Evolutionary conservation across 805 yeast genomes (phyloP).

Genomic region (Cyberlindnera subsufficiens): DNA sequence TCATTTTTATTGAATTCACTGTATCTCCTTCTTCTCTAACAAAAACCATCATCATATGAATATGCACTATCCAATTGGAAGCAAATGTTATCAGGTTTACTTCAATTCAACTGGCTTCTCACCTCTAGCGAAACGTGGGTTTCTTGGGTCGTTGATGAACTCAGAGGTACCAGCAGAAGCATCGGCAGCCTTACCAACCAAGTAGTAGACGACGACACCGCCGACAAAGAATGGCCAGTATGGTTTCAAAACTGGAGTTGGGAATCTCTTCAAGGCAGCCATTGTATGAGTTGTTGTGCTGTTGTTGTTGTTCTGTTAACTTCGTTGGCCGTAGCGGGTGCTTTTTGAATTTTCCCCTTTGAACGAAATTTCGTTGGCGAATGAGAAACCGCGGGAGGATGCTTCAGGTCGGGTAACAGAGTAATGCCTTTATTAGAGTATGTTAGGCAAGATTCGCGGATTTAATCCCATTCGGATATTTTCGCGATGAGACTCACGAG

Average conservation of each 20-base stretch:
- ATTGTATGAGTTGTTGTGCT: conserved; percentile 8
- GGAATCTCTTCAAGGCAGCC: conserved; percentile 35
- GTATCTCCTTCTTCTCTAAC: too few relatives aligned
- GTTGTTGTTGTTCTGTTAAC: not conserved
- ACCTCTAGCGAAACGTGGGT: conserved; percentile 76
- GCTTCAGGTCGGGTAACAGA: not conserved
- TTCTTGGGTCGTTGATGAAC: conserved; percentile 92
- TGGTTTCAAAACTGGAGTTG: conserved; percentile 48
- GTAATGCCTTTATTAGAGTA: not conserved
- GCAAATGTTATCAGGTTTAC: not conserved
- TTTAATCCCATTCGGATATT: not conserved
- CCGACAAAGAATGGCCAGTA: conserved; percentile 90
- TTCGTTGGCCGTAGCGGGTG: conserved; percentile 1
- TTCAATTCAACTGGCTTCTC: conserved; percentile 39
- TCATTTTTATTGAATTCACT: conserved; percentile 24
- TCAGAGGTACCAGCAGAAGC: conserved; percentile 70
- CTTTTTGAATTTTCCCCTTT: conserved; percentile 1
- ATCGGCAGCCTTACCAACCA: conserved; percentile 61
- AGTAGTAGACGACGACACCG: conserved; percentile 69
- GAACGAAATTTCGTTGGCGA: conserved; percentile 5
- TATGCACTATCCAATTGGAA: not conserved
- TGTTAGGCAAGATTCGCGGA: not conserved
- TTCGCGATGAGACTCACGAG: not conserved
- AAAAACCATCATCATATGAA: not conserved
- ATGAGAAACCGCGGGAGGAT: conserved; percentile 3